Evolutionary conservation across 2,329 filamentous ascomycete genomes (phyloP), one percentile per base, ranked within the genome.

Genomic region (Kalmusia sp.): DNA sequence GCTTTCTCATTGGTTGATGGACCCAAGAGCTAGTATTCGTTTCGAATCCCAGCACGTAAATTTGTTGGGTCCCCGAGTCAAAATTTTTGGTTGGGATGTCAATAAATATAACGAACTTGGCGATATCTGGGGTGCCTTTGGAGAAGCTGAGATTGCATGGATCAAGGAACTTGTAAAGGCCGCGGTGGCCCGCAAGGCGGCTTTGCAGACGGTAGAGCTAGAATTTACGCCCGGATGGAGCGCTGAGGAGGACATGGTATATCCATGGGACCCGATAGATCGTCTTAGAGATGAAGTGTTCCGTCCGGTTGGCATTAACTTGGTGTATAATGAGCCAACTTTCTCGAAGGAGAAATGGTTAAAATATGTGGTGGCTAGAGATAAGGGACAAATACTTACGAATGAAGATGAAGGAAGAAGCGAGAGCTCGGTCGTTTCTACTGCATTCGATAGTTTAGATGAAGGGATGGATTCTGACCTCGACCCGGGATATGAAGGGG

Each of bases 241-340:
- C 6, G 17, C 22, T 2, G 37, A 17, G 5, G 48, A 49, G 6
- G 41, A 25, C 2, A 43, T 46, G 8, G 49, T 15, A 27, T 61
- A 57, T 41, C 56, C 58, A 11, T 59, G 56, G 53, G 56, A 57
- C 31, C 31, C n/a, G 11, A 59, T 59, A 49, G 56, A 54, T 17
- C 19, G n/a, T 11, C 4, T 61, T 6, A 22, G 51, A 35, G 53
- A 59, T 30, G 31, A 44, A 33, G 3, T 55, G 4, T 25, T 51
- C 35, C 34, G 39, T 24, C 51, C 51, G 8, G 53, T 52, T 28
- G 51, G 41, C 7, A 46, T 53, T 14, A 30, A 52, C 31, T 33
- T 61, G 5, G 40, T 52, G 1, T 61, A 57, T 30, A 40, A 41
- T 15, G n/a, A 31, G 21, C 54, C 53, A 2, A 4, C 8, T 12